Evolutionary conservation across 1,139 yeast species (phyloP).

Genomic region (Magnusiomyces suaveolens): DNA sequence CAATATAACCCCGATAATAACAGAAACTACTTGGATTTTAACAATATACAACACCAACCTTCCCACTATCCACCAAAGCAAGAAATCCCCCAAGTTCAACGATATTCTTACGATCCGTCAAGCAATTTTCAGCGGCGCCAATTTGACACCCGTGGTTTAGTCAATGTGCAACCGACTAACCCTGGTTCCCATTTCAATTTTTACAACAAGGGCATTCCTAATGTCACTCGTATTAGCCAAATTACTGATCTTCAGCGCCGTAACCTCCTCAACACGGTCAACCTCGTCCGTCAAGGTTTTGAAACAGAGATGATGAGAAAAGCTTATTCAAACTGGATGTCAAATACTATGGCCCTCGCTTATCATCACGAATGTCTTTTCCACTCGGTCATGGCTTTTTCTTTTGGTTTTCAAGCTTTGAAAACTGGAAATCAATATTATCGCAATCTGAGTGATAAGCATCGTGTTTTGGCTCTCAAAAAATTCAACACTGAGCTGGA

Average conservation of each 20-base stretch:
- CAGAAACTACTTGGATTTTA: background rate
- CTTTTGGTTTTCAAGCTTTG: conserved; percentile 24
- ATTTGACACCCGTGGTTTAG: background rate
- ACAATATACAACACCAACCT: background rate
- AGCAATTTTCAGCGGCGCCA: no score
- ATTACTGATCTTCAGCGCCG: conserved; percentile 11
- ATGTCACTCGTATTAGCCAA: background rate
- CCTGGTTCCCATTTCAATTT: background rate
- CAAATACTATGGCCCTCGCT: conserved; percentile 20
- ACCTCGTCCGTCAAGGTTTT: conserved; percentile 22
- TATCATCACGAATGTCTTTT: conserved; percentile 24
- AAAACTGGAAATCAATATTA: conserved; percentile 19
- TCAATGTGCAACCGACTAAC: background rate
- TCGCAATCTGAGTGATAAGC: conserved; percentile 22
- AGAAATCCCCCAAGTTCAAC: no score
- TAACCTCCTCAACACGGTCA: conserved; percentile 7
- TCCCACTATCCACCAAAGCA: background rate
- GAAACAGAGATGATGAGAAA: conserved; percentile 27
- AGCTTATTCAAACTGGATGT: conserved; percentile 27
- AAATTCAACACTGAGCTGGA: conserved; percentile 23
- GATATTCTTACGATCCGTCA: no score
- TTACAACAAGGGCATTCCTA: conserved; percentile 2
- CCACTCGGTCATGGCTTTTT: conserved; percentile 28
- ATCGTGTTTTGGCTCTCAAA: conserved; percentile 26
- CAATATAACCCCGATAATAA: background rate